Base-by-base conservation (phyloP, 2,329 filamentous ascomycete species). In the Colletotrichum limetticola region DNA sequence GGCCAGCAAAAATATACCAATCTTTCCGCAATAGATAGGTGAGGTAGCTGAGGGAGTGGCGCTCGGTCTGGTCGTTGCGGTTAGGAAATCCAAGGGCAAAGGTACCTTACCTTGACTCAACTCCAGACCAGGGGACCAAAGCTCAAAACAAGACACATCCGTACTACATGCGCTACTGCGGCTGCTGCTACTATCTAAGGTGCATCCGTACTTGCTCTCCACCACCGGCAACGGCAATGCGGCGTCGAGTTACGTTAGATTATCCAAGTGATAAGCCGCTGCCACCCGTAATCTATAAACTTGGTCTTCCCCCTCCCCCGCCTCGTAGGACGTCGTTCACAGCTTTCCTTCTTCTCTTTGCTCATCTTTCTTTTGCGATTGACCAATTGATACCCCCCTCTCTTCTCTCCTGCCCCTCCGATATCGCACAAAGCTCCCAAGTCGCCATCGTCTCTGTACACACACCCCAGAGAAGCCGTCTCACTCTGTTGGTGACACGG, bases 201-300 rank as follows among this genome's bases (percentile, higher is more conserved):
- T 42, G 7, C 1, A 53, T 63, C 46, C 37, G 37, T n/a, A 49
- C 19, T 49, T 49, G 16, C 60, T 58, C 66, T 56, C 53, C 53
- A 26, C 53, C 59, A 53, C 70, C 66, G 28, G 30, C n/a, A 35
- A 60, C 68, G 63, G 63, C 60, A 24, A 35, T 12, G 16, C 26
- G 28, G 35, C 16, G 35, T 46, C 46, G 28, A 60, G 52, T 42
- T 42, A 19, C 37, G 16, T 42, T 49, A 49, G 42, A 49, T 49
- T 22, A 7, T 49, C 42, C 11, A 58, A 26, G 7, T 62, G 66
- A 74, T 74, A 74, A 73, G 72, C 72, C 72, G 70, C 61, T n/a
- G 65, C 69, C 69, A 74, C 72, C 72, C 70, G 72, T 58, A 46
- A 60, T 65, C 66, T 72, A 72, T 73, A 74, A 74, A 73, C 69